phyloP scores from a whole-genome alignment of 306 rosid species.

The Malus fusca region DNA sequence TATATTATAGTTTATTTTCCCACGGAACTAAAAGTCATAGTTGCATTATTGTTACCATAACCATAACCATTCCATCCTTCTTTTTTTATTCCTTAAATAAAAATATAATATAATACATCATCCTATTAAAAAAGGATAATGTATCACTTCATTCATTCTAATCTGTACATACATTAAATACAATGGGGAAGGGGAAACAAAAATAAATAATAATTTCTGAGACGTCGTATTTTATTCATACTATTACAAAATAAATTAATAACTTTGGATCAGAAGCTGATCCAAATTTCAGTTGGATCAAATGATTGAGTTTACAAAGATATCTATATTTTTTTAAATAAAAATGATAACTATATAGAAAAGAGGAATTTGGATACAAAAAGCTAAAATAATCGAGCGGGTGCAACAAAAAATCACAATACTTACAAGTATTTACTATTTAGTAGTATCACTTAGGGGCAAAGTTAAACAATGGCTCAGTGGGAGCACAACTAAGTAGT shows the following conservation, averaged over 20 bases:
- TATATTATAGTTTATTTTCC: not conserved
- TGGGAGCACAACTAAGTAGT: no score
- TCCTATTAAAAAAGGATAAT: not conserved
- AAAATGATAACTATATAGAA: not conserved
- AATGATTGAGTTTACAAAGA: not conserved
- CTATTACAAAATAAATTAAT: no score
- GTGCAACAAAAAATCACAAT: not conserved
- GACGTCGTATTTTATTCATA: not conserved
- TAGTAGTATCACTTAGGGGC: no score
- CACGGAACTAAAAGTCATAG: not conserved
- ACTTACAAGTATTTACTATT: no score
- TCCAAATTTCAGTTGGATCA: not conserved
- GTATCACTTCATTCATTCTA: not conserved
- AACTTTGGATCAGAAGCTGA: not conserved
- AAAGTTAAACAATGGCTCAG: no score
- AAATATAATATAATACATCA: not conserved
- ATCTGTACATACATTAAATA: not conserved
- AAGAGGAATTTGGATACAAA: not conserved
- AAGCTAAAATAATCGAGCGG: not conserved
- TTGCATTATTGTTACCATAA: not conserved
- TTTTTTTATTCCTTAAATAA: not conserved
- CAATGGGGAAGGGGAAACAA: not conserved
- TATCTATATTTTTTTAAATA: no score
- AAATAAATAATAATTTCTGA: not conserved
- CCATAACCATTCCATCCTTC: not conserved